Conservation (phyloP, 192 early-diverging fungal species). For the Podila verticillata region DNA sequence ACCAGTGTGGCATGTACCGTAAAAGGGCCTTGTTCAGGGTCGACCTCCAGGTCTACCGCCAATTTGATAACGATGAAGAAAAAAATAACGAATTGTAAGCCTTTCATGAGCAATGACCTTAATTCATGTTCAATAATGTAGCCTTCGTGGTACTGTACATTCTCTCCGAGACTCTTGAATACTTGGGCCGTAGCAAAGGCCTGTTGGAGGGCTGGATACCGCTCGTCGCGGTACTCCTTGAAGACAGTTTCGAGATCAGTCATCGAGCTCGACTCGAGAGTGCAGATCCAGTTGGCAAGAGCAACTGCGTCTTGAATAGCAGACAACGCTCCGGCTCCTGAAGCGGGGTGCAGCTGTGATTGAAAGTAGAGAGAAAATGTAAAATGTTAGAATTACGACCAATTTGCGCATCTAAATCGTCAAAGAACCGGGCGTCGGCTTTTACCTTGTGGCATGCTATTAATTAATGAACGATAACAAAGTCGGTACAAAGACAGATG, state of each 20-base stretch:
- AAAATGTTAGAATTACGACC: neutral
- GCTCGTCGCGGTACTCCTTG: slow-evolving; percentile 1
- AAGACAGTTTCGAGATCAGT: neutral
- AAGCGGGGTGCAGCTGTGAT: slow-evolving; percentile 1
- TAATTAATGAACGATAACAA: too few relatives aligned
- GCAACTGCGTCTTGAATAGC: slow-evolving; percentile 6
- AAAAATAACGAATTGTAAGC: neutral
- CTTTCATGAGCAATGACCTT: neutral
- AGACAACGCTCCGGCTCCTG: neutral
- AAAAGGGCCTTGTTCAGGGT: neutral
- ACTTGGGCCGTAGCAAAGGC: slow-evolving; percentile 6
- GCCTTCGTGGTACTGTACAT: neutral
- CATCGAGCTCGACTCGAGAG: neutral
- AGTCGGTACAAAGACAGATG: too few relatives aligned
- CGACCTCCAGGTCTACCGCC: neutral
- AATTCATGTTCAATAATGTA: too few relatives aligned
- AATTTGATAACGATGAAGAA: neutral
- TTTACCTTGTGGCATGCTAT: too few relatives aligned
- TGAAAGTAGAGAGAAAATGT: neutral
- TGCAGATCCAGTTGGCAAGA: slow-evolving; percentile 12
- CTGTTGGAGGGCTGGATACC: neutral
- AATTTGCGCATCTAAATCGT: too few relatives aligned
- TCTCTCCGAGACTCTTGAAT: slow-evolving; percentile 2
- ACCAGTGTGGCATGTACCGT: neutral
- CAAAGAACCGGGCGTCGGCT: too few relatives aligned